A percentile compares a stretch with the other conserved stretches of the same genome.
These are phyloP conservation scores for Metschnikowia orientalis DNA, from an alignment of 805 yeast genomes.

Conservation along the genomic window DNA sequence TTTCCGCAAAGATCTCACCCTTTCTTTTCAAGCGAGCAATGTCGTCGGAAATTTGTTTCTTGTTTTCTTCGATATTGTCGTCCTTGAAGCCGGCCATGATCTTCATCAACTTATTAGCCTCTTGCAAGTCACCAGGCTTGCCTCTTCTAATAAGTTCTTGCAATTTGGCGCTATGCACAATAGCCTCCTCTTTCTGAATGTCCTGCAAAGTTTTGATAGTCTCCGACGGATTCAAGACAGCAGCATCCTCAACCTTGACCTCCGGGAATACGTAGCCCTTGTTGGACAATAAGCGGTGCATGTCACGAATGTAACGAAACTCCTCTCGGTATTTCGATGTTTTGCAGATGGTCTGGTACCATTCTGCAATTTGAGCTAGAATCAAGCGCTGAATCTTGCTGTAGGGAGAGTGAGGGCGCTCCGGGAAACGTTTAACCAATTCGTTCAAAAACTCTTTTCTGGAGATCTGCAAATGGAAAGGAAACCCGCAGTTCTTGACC, in stretches of 20 bases:
- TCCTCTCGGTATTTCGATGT: slow-evolving; percentile 89
- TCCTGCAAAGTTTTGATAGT: slow-evolving; percentile 84
- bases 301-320: slow-evolving; percentile 85
- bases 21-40: slow-evolving; percentile 79
- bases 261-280: slow-evolving; percentile 95
- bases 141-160: slow-evolving; percentile 96
- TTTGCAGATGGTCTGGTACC: slow-evolving; percentile 93
- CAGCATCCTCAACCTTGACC: slow-evolving; percentile 82
- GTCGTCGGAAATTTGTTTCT: slow-evolving; percentile 77
- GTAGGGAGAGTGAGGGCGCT: slow-evolving; percentile 84
- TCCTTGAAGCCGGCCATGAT: slow-evolving; percentile 97
- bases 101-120: slow-evolving; percentile 95
- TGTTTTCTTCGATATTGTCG: slow-evolving; percentile 69
- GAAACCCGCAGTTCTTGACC: slow-evolving; percentile 97
- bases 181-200: slow-evolving; percentile 84
- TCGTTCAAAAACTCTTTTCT: slow-evolving; percentile 93
- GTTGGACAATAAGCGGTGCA: slow-evolving; percentile 85
- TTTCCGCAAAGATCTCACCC: slow-evolving; percentile 81
- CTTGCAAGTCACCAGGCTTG: slow-evolving; percentile 89
- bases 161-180: slow-evolving; percentile 90
- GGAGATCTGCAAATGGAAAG: slow-evolving; percentile 90
- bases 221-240: slow-evolving; percentile 88
- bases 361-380: slow-evolving; percentile 89
- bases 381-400: slow-evolving; percentile 79
- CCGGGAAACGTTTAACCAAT: slow-evolving; percentile 89